Percentiles rank a stretch among this genome's conserved stretches.
These are phyloP conservation scores for Urostyla sp. DNA, from an alignment of 73 alveolate genomes.

Conservation along the genomic window DNA sequence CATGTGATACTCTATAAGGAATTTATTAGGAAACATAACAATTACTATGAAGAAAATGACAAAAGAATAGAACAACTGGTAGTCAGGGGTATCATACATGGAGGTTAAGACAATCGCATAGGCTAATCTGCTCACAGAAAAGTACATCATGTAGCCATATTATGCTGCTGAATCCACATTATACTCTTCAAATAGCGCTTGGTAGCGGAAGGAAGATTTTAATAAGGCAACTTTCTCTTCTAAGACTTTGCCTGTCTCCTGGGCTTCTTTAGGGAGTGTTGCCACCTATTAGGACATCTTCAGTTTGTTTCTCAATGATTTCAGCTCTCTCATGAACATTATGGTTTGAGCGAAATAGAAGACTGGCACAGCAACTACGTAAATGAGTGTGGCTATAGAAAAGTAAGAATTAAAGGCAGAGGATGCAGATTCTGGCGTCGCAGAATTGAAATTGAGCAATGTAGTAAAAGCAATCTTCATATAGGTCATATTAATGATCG, in stretches of 20 bases:
- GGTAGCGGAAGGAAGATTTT: constrained; percentile 18
- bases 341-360: constrained; percentile 32
- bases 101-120: constrained; percentile 6
- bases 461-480: constrained; percentile 22
- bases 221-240: constrained; percentile 24
- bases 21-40: background rate
- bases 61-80: constrained; percentile 22
- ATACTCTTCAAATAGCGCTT: constrained; percentile 43
- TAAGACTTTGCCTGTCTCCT: constrained; percentile 10
- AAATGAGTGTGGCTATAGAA: constrained; percentile 19
- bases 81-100: background rate
- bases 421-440: constrained; percentile 1
- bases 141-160: constrained; percentile 28
- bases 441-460: constrained; percentile 25
- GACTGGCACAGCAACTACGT: constrained; percentile 9
- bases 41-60: background rate
- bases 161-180: background rate
- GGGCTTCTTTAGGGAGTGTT: background rate
- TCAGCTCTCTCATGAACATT: constrained; percentile 16
- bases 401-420: constrained; percentile 42
- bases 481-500: constrained; percentile 24
- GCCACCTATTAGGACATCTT: constrained; percentile 16
- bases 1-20: constrained; percentile 26
- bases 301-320: constrained; percentile 29
- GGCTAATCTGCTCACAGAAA: background rate